Evolutionary conservation across 768 basidiomycete genomes (phyloP).

Genomic region (Leucogyrophana mollusca): DNA sequence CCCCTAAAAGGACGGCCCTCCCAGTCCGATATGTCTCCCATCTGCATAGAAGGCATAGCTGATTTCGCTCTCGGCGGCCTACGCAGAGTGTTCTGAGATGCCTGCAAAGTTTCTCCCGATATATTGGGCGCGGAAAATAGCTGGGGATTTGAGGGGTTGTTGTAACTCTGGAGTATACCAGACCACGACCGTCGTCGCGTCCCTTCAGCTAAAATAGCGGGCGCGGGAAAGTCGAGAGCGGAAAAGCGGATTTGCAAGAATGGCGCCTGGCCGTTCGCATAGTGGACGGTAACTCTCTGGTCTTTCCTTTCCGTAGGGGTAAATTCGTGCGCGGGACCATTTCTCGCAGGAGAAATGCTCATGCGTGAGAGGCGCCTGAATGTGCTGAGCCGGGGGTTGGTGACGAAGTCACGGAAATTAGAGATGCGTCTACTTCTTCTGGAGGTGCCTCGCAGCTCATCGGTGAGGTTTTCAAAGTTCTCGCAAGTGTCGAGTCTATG

Average conservation of each 20-base stretch:
- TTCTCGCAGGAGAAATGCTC: slow-evolving; percentile 16
- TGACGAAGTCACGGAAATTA: slow-evolving; percentile 45
- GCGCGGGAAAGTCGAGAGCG: slow-evolving; percentile 39
- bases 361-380: slow-evolving; percentile 54
- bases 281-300: slow-evolving; percentile 51
- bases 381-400: slow-evolving; percentile 53
- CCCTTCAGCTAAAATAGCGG: slow-evolving; percentile 11
- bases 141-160: not conserved
- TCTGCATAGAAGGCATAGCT: not conserved
- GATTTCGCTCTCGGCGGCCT: slow-evolving; percentile 13
- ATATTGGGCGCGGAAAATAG: not conserved
- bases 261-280: slow-evolving; percentile 43
- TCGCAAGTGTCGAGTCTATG: slow-evolving; percentile 52
- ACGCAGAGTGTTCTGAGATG: slow-evolving; percentile 5
- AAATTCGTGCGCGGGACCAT: slow-evolving; percentile 7
- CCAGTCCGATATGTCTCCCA: slow-evolving; percentile 9
- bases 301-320: slow-evolving; percentile 5
- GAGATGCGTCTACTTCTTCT: slow-evolving; percentile 32
- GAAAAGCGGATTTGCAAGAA: slow-evolving; percentile 58
- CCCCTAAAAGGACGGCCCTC: slow-evolving; percentile 1
- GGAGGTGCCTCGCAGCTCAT: slow-evolving; percentile 33
- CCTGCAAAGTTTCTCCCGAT: slow-evolving; percentile 10
- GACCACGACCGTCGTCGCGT: slow-evolving; percentile 13
- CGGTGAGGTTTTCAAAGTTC: slow-evolving; percentile 47
- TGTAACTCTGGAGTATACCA: slow-evolving; percentile 6